Evolutionary conservation across 2,329 filamentous ascomycete genomes (phyloP), one percentile per base, ranked within the genome.

Genomic region (Basipetospora chlamydospora): DNA sequence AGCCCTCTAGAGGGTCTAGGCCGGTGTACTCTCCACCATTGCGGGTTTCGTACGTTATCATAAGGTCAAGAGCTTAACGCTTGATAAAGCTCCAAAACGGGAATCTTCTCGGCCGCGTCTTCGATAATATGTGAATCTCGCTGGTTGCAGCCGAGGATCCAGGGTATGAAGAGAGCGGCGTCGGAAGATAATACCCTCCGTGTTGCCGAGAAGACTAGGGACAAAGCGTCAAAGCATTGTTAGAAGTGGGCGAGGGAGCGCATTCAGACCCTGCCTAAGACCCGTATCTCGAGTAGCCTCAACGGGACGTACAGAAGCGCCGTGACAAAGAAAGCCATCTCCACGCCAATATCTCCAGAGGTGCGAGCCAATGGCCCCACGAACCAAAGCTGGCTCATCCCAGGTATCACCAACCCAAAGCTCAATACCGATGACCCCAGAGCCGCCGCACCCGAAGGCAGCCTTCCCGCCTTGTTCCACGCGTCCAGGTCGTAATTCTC

Each of bases 331-430:
- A 76, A 66, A 0, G 69, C 70, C 47, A 72, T 53, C 52, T 77
- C 72, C 38, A 76, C 73, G 2, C 72, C 72, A 44, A 71, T 64
- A 37, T 73, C 69, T 0, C 71, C 71, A 9, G 70, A 70, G 11
- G 42, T 56, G 47, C 57, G 52, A 2, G 68, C 70, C 44, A 74
- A 66, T 1, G 69, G 68, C 0, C 68, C 70, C 3, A 59, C 61
- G 41, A 64, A 73, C 68, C 69, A 74, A 2, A 60, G 62, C 48
- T 71, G 64, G 3, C 56, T 58, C 63, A 74, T 73, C 3, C 64
- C 64, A 1, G 70, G 67, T 4, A 72, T 54, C 13, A 72, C 60
- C 9, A 65, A 44, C 5, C 50, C 59, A 37, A 65, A 53, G 16
- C 61, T 60, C 16, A 61, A 42, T 0, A 59, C 25, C 17, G 58